Base-by-base conservation (phyloP, 257 asterid species). In the Lavandula angustifolia region DNA sequence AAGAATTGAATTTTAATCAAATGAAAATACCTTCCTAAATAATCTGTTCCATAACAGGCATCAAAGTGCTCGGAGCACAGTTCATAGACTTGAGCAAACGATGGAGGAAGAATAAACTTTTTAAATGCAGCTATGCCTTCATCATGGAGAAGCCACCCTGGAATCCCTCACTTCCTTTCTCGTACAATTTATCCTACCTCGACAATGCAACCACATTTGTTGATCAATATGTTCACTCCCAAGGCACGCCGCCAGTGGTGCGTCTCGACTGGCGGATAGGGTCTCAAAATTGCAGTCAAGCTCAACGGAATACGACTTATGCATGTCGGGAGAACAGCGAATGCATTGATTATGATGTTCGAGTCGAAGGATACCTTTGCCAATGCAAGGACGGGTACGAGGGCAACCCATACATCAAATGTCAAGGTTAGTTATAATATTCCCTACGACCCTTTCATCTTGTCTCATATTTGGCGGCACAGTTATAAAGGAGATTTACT, bases 341-440 rank as follows among this genome's bases (percentile, higher is more conserved):
- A 0, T 73, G 78, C 46, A 6, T 5, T 1, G 58, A 71, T 47
- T 49, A 11, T 9, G 35, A 16, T 5, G 18, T 40, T 5, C 9
- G 33, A 3, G 37, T 40, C 5, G 44, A 49, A 54, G 71, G 76
- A 4, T 64, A 71, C 49, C 17, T 13, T 3, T 71, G 76, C 33
- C 10, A 7, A 1, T 57, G 77, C 29, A 6, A 1, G 16, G 4
- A 17, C 1, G 77, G 77, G 8, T 72, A 29, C 38, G 11, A 9
- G 4, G 72, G 73, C 43, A 72, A 72, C 10, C 77, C 72, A 1
- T 72, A 72, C 48, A 38, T 34, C 65, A 17, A 63, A 41, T 72
- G 77, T 40, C 3, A 6, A 8, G 72, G 72, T 64, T 58, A 64
- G 43, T 56, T n/a, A n/a, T n/a, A n/a, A n/a, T n/a, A n/a, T n/a